phyloP scores from a whole-genome alignment of 805 yeast genomes.

The Saturnispora bothae region DNA sequence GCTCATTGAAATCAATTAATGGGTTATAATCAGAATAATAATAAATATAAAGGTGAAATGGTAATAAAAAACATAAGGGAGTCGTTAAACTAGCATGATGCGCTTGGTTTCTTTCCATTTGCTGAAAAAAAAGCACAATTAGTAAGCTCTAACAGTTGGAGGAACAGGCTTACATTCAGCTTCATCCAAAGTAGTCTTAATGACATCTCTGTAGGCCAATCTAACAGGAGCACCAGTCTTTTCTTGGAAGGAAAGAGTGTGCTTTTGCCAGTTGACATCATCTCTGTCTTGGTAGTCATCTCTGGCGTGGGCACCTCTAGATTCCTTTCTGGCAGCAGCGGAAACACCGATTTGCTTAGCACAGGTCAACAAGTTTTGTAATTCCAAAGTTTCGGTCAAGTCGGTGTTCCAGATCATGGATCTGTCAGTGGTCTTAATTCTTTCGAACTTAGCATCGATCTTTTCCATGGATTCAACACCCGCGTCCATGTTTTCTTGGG shows the following conservation, averaged over 20 bases:
- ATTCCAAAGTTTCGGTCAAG: conserved; percentile 88
- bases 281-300: conserved; percentile 96
- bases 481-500: conserved; percentile 79
- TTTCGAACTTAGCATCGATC: conserved; percentile 63
- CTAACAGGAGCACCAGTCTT: conserved; percentile 57
- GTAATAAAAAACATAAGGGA: too few relatives aligned
- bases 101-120: too few relatives aligned
- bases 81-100: background rate
- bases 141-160: conserved; percentile 93
- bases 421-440: conserved; percentile 84
- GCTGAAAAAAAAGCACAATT: conserved; percentile 20
- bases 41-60: too few relatives aligned
- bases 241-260: conserved; percentile 85
- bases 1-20: too few relatives aligned
- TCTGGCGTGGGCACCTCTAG: conserved; percentile 99
- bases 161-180: conserved; percentile 92
- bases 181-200: conserved; percentile 77
- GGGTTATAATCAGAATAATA: too few relatives aligned
- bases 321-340: conserved; percentile 92
- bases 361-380: conserved; percentile 93
- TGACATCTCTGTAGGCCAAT: conserved; percentile 80
- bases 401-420: conserved; percentile 99
- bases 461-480: conserved; percentile 74
- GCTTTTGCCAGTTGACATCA: conserved; percentile 96
- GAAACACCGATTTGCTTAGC: conserved; percentile 92